Evolutionary conservation across 164 flowering plant genomes (phyloP).

Genomic region (Dillenia suffruticosa): DNA sequence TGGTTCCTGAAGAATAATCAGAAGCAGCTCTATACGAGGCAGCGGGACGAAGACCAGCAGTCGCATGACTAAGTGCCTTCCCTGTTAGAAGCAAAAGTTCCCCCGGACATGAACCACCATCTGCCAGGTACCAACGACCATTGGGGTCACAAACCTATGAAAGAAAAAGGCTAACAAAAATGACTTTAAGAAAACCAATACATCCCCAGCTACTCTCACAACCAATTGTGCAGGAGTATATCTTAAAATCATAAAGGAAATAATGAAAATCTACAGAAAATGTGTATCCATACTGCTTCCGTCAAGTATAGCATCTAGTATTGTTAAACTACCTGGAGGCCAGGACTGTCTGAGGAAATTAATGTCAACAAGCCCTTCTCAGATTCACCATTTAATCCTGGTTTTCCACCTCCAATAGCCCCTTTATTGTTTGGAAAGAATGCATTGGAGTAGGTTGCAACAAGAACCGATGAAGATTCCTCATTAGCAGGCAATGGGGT

Average conservation of each 20-base stretch:
- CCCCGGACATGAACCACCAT: constrained; percentile 61
- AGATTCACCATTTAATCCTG: constrained; percentile 48
- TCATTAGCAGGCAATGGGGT: constrained; percentile 76
- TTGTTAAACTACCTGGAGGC: constrained; percentile 60
- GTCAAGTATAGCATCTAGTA: too few species aligned
- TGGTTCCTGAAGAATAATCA: constrained; percentile 38
- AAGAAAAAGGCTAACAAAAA: constrained; percentile 21
- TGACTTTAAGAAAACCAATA: constrained; percentile 18
- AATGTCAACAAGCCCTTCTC: constrained; percentile 90
- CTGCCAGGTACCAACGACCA: constrained; percentile 93
- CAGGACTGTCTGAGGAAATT: constrained; percentile 71
- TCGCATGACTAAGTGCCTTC: constrained; percentile 91
- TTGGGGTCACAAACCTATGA: constrained; percentile 89
- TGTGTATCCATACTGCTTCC: too few species aligned
- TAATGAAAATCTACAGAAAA: too few species aligned
- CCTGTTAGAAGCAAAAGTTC: constrained; percentile 84
- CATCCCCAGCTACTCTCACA: background rate
- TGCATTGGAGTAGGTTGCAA: constrained; percentile 55
- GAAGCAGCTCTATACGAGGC: constrained; percentile 60
- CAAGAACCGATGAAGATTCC: constrained; percentile 80
- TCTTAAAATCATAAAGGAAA: too few species aligned
- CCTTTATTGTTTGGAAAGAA: constrained; percentile 62
- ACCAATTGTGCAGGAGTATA: too few species aligned
- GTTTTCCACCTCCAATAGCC: constrained; percentile 64
- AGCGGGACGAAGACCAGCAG: constrained; percentile 92